Base-by-base conservation (phyloP, 257 asterid genomes). In the Solanum appendiculatum region DNA sequence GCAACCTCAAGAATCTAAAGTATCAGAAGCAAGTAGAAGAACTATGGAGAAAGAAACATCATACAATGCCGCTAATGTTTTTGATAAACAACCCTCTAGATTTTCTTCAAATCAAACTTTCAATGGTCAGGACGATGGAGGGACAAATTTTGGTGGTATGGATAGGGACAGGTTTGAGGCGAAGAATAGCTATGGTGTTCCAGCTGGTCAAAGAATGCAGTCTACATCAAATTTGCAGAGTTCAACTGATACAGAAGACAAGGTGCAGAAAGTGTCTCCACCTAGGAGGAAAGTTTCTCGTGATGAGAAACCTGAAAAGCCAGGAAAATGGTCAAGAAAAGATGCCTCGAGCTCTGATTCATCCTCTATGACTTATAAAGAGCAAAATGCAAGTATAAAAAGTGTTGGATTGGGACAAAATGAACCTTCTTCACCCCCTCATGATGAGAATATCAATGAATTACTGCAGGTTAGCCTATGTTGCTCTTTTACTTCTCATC, bases 261-360 rank as follows among this genome's bases (percentile, higher is more conserved):
- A 92, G 93, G 96, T 91, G 88, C 95, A 90, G 90, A 96, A 94
- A 93, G 95, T 91, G 29, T 96, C 99, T 80, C 96, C 99, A 25
- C 96, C 98, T 86, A 92, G 94, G 87, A 94, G 89, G 88, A 96
- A 93, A 90, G 89, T 90, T 87, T 90, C 85, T 87, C 91, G 93
- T 88, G 98, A 94, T 39, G 99, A 96, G 82, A 93, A 89, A 89
- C 84, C 89, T 64, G 99, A 96, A 84, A 93, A 89, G 89, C 75
- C 89, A 68, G 98, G 89, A 54, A 90, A 78, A 86, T 91, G 92
- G 85, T 88, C 86, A 10, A 93, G 91, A 87, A 96, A 90, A 88
- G 99, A 95, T 77, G 87, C 60, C 23, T 87, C 88, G 42, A 88
- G 86, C 88, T 46, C 88, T 39, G 98, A 95, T 89, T 66, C 85